Conservation (phyloP, 2,329 filamentous ascomycete genomes). For the Penicillium concentricum region DNA sequence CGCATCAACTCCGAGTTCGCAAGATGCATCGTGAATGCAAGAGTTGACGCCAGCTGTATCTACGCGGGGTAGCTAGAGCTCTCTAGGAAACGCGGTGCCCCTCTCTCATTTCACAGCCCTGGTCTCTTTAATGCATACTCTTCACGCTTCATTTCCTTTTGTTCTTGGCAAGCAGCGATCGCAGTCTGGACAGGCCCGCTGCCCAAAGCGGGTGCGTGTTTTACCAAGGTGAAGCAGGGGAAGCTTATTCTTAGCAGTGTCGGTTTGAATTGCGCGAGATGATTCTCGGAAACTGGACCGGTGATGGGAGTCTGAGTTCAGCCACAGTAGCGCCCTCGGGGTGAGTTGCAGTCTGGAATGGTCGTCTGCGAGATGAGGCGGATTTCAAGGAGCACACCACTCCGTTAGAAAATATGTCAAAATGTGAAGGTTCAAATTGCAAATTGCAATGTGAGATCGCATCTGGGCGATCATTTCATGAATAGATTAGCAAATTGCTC, state of each 20-base stretch:
- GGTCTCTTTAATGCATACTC: conserved; percentile 1
- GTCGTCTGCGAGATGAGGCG: neutral
- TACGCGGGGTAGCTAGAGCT: conserved; percentile 5
- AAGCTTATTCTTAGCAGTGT: conserved; percentile 5
- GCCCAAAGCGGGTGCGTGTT: conserved; percentile 1
- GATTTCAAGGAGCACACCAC: conserved; percentile 1
- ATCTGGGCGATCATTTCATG: neutral
- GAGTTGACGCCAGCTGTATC: conserved; percentile 1
- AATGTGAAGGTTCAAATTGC: neutral
- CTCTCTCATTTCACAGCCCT: conserved; percentile 3
- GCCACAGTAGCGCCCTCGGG: conserved; percentile 18
- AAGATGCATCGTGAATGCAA: neutral
- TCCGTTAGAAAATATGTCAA: neutral
- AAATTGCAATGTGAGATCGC: neutral
- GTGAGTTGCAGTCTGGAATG: conserved; percentile 7
- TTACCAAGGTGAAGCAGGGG: neutral
- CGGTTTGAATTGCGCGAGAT: neutral
- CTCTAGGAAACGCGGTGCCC: neutral
- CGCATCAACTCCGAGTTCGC: neutral
- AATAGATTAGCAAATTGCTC: neutral
- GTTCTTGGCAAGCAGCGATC: conserved; percentile 5
- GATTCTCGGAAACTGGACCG: conserved; percentile 7
- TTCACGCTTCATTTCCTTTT: neutral
- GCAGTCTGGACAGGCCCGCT: conserved; percentile 3
- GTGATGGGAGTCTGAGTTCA: conserved; percentile 15